A percentile compares a stretch with the other conserved stretches of the same genome.
phyloP scores from a whole-genome alignment of 1,284 basidiomycete species.

The Inonotus obliquus region DNA sequence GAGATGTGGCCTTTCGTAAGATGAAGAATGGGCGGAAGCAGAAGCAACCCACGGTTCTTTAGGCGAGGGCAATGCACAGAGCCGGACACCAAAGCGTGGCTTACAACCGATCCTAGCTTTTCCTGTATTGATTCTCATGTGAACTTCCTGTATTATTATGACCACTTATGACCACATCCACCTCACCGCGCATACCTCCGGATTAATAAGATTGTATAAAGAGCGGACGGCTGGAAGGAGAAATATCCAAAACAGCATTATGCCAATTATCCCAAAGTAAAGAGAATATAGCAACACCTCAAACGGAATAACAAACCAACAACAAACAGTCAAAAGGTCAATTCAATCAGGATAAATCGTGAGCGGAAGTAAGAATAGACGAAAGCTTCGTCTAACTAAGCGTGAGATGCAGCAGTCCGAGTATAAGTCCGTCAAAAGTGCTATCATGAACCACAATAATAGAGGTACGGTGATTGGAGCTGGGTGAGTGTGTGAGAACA shows the following conservation, averaged over 20 bases:
- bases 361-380: background rate
- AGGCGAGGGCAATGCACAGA: too few species aligned
- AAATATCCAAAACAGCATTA: background rate
- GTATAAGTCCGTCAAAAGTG: slow-evolving; percentile 1
- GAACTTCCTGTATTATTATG: background rate
- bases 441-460: slow-evolving; percentile 1
- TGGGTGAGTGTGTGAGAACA: background rate
- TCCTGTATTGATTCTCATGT: too few species aligned
- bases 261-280: background rate
- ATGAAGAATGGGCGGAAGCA: background rate
- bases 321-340: too few species aligned
- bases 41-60: too few species aligned
- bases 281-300: background rate
- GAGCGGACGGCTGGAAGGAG: slow-evolving; percentile 13
- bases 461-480: background rate
- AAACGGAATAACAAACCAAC: background rate
- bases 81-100: too few species aligned
- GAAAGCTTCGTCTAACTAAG: slow-evolving; percentile 4
- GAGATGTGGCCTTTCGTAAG: too few species aligned
- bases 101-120: too few species aligned
- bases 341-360: background rate
- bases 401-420: background rate
- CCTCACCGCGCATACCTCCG: background rate
- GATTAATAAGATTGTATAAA: slow-evolving; percentile 12
- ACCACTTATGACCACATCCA: background rate